Conservation (phyloP, 441 rosid species). For the Brassica balearica region DNA sequence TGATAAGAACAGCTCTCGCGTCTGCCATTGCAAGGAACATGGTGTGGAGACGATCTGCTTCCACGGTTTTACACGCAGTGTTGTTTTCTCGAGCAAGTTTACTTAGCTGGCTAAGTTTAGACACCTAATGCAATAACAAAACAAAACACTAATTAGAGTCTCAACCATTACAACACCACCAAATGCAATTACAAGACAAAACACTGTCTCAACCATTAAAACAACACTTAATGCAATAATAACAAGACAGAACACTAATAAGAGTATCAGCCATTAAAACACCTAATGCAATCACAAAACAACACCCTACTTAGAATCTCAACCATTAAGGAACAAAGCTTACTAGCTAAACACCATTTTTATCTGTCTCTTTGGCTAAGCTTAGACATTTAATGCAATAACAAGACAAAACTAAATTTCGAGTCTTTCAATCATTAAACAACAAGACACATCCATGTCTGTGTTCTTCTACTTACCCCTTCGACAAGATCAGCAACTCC, state of each 20-base stretch:
- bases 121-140: constrained; percentile 55
- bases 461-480: constrained; percentile 65
- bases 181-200: not conserved
- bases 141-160: constrained; percentile 2
- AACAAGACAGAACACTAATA: not conserved
- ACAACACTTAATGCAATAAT: not conserved
- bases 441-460: not conserved
- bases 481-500: constrained; percentile 87
- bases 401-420: constrained; percentile 3
- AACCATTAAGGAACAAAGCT: not conserved
- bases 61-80: constrained; percentile 76
- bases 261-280: not conserved
- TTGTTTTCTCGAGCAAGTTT: constrained; percentile 92
- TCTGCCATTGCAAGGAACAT: constrained; percentile 96
- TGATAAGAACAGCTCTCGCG: constrained; percentile 91
- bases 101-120: constrained; percentile 90
- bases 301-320: not conserved
- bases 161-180: not conserved
- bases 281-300: constrained; percentile 53
- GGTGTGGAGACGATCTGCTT: constrained; percentile 91
- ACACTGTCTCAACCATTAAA: not conserved
- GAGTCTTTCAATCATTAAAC: not conserved
- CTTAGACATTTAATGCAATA: constrained; percentile 49
- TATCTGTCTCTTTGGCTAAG: not conserved
- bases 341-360: not conserved